Evolutionary conservation across 306 rosid species (phyloP).

Genomic region (Rosa lucieae): DNA sequence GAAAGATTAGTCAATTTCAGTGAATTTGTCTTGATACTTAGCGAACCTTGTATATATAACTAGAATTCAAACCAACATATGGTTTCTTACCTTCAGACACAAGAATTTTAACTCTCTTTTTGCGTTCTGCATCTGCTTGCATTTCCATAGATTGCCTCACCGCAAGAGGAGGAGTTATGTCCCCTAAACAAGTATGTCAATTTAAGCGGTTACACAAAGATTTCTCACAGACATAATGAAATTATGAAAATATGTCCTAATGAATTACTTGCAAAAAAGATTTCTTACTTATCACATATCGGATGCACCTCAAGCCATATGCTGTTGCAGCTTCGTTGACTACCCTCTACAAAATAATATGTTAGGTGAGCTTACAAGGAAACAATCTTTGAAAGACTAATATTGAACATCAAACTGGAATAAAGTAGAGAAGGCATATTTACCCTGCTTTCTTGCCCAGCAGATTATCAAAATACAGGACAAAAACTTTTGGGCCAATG

Average conservation of each 20-base stretch:
- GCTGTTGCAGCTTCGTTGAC: conserved; percentile 83
- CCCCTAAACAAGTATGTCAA: conserved; percentile 60
- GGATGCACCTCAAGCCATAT: conserved; percentile 96
- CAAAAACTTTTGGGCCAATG: not conserved
- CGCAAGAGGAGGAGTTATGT: conserved; percentile 94
- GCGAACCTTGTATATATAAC: not conserved
- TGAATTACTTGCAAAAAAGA: conserved; percentile 18
- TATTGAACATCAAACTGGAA: not conserved
- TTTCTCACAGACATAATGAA: conserved; percentile 6
- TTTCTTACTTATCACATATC: conserved; percentile 84
- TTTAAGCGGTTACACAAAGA: conserved; percentile 6
- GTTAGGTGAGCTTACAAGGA: not conserved
- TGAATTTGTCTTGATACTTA: conserved; percentile 19
- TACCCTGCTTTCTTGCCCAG: not conserved
- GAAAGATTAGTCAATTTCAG: conserved; percentile 31
- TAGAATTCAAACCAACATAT: conserved; percentile 9
- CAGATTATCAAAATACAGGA: not conserved
- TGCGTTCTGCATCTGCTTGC: conserved; percentile 99
- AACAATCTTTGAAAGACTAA: not conserved
- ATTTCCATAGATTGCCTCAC: conserved; percentile 97
- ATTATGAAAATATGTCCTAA: conserved; percentile 1
- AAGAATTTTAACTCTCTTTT: conserved; percentile 94
- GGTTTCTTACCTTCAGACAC: conserved; percentile 77
- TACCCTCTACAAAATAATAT: conserved; percentile 55
- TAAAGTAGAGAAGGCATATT: not conserved